A percentile compares a stretch with the other conserved stretches of the same genome.
Conservation (phyloP, 106 monocot genomes). For the Alisma plantagoaquatica region DNA sequence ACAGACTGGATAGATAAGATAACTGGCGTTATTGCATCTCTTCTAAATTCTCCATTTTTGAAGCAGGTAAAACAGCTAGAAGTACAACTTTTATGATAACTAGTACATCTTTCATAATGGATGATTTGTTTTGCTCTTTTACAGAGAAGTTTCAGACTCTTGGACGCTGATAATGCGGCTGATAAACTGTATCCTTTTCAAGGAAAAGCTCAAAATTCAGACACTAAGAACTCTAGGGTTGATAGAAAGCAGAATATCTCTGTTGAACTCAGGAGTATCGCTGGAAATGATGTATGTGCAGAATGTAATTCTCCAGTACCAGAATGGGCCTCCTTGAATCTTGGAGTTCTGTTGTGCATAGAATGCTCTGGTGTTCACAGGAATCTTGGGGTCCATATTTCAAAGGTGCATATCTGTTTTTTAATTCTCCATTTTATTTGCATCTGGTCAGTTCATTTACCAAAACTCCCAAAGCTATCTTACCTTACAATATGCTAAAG, state of each 20-base stretch:
- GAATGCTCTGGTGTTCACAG: conserved; percentile 96
- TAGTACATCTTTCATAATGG: too few relatives aligned
- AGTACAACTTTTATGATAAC: too few relatives aligned
- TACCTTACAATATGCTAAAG: too few relatives aligned
- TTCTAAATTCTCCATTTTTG: conserved; percentile 54
- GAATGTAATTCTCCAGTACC: conserved; percentile 85
- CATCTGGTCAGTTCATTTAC: too few relatives aligned
- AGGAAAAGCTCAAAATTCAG: not conserved
- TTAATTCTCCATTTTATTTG: too few relatives aligned
- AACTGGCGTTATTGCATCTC: conserved; percentile 87
- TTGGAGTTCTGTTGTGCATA: conserved; percentile 84
- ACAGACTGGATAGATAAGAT: conserved; percentile 94
- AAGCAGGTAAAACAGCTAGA: too few relatives aligned
- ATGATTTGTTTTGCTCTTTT: too few relatives aligned
- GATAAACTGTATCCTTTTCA: not conserved
- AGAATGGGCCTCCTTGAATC: conserved; percentile 97
- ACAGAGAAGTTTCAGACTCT: conserved; percentile 6
- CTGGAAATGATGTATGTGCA: conserved; percentile 94
- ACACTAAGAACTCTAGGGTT: conserved; percentile 2
- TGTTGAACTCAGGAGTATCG: conserved; percentile 42
- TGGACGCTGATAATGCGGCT: not conserved
- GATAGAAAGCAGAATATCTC: conserved; percentile 36
- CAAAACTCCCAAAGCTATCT: too few relatives aligned
- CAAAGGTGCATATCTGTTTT: conserved; percentile 56
- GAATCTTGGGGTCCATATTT: conserved; percentile 98